phyloP scores from a whole-genome alignment of 768 basidiomycete genomes.

The Pholiota molesta region DNA sequence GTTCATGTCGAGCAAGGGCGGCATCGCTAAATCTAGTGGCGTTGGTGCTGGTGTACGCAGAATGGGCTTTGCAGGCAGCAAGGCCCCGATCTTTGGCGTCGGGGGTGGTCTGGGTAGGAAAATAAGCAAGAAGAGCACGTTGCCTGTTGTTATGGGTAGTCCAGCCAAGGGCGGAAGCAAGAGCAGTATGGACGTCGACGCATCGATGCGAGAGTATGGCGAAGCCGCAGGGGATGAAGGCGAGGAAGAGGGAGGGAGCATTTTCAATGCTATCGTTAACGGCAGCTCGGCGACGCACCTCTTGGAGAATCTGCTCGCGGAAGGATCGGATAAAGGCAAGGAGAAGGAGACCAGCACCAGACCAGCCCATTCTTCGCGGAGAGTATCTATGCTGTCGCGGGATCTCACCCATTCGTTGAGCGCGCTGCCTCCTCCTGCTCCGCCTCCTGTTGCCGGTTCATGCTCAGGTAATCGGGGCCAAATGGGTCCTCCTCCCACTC shows the following conservation, averaged over 20 bases:
- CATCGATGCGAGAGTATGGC: constrained; percentile 21
- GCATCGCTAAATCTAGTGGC: constrained; percentile 11
- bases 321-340: constrained; percentile 36
- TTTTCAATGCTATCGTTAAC: constrained; percentile 20
- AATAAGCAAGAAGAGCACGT: constrained; percentile 45
- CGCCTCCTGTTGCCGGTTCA: neutral
- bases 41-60: constrained; percentile 23
- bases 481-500: constrained; percentile 55
- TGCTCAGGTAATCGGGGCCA: constrained; percentile 19
- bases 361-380: constrained; percentile 44
- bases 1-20: constrained; percentile 26
- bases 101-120: constrained; percentile 31
- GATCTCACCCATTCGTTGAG: constrained; percentile 65
- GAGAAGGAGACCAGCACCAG: constrained; percentile 23
- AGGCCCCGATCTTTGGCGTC: constrained; percentile 30
- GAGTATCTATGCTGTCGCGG: constrained; percentile 62
- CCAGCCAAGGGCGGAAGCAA: constrained; percentile 45
- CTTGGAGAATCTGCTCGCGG: constrained; percentile 16
- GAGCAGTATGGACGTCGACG: constrained; percentile 10
- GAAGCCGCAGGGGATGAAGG: constrained; percentile 16
- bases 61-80: constrained; percentile 9
- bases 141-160: constrained; percentile 51
- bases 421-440: constrained; percentile 44
- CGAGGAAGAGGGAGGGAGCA: constrained; percentile 12
- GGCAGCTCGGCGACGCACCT: constrained; percentile 13